Evolutionary conservation across 345 rosid species (phyloP), one percentile per base, ranked within the genome.

Genomic region (Xanthoceras sorbifolium): DNA sequence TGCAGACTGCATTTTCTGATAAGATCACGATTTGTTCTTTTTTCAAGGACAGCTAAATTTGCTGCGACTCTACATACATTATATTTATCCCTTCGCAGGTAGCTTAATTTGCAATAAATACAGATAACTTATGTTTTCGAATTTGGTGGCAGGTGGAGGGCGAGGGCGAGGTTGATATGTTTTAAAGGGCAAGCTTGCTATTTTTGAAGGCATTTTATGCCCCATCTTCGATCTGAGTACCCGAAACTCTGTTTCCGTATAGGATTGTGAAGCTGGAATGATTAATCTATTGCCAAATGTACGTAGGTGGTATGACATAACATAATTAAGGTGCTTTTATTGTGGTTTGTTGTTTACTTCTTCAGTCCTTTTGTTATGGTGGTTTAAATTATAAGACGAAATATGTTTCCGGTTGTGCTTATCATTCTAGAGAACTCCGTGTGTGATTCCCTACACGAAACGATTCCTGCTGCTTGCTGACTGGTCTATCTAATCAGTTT

Each of bases 121-220:
- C 50, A 0, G 55, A 12, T 20, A 18, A 14, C 60, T 62, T 28
- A 31, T 64, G 36, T 28, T 31, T 60, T 61, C 0, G 1, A 73
- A 29, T 81, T 54, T 69, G 64, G 50, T 80, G 73, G 28, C 83
- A 87, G 93, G 89, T 77, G 86, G 85, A 77, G 90, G 88, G 32
- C 85, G 92, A 46, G 94, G 94, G 34, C 85, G 92, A 59, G 89
- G 86, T 62, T 90, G 82, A 84, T 72, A 12, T n/a, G 31, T 42
- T 31, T 14, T 6, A 9, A 59, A 28, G 83, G 83, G 81, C 64
- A 17, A 54, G 72, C 55, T 57, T 77, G 85, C 80, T 74, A 44
- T 29, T 79, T 83, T 79, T 76, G 4, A 77, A 84, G 82, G 87
- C 93, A 74, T 72, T 78, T 73, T 80, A 67, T 72, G 73, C 80